Evolutionary conservation across 2,329 filamentous ascomycete species (phyloP).

Genomic region (Ophiostoma ulmi): DNA sequence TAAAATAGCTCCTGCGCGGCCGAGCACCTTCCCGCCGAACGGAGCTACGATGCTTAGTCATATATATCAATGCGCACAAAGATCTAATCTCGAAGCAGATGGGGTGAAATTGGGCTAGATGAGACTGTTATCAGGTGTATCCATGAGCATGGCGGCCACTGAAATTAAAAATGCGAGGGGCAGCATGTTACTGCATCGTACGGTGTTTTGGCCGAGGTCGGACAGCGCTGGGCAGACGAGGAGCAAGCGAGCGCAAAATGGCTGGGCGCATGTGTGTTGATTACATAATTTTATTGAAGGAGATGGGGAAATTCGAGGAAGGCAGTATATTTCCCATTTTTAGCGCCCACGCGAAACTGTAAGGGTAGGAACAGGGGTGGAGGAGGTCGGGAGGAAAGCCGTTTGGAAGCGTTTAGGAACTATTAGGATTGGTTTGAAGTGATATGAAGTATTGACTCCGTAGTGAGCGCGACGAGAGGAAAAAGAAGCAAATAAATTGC

Average conservation of each 20-base stretch:
- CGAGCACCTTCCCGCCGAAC: conserved; percentile 9
- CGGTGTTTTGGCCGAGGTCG: background rate
- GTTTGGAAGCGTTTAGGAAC: background rate
- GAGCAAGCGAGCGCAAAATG: background rate
- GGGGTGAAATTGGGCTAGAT: background rate
- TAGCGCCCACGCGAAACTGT: background rate
- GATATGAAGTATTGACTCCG: no score
- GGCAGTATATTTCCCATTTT: background rate
- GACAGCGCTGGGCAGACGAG: background rate
- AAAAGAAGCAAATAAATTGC: background rate
- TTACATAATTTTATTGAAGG: conserved; percentile 1
- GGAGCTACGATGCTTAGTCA: conserved; percentile 5
- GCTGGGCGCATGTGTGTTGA: background rate
- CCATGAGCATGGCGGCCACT: background rate
- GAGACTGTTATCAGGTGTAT: background rate
- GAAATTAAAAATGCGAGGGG: background rate
- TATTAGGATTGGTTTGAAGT: background rate
- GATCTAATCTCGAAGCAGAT: background rate
- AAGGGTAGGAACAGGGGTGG: background rate
- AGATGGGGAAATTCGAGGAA: background rate
- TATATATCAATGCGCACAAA: background rate
- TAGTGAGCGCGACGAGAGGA: background rate
- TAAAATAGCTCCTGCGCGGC: background rate
- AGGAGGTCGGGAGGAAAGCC: background rate
- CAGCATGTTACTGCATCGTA: background rate